Percentiles rank a stretch among this genome's conserved stretches.
Conservation (phyloP, 768 basidiomycete genomes). For the Termitomyces sp. region DNA sequence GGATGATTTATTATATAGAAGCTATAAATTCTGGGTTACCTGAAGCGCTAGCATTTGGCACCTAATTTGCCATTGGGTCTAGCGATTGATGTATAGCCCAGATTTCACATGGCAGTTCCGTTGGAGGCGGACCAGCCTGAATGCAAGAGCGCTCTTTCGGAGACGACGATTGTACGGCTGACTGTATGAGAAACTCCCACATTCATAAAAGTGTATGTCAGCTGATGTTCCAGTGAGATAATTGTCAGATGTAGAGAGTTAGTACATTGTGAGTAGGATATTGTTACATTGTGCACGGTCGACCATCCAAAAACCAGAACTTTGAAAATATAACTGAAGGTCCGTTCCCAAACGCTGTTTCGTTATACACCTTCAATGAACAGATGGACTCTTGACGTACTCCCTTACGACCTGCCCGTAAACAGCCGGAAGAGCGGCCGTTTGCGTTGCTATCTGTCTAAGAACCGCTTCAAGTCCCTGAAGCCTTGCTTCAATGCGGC, state of each 20-base stretch:
- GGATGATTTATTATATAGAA: not conserved
- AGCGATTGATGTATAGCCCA: no score
- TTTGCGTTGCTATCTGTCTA: constrained; percentile 19
- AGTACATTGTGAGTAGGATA: not conserved
- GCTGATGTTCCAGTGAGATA: not conserved
- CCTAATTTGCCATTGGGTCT: no score
- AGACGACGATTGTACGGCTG: not conserved
- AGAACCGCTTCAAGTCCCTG: constrained; percentile 18
- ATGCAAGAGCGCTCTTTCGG: not conserved
- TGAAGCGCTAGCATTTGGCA: no score
- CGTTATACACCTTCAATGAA: not conserved
- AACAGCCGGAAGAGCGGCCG: constrained; percentile 20
- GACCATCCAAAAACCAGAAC: not conserved
- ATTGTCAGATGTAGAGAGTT: not conserved
- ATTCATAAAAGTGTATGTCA: no score
- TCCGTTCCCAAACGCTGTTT: no score
- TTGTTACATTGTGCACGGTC: not conserved
- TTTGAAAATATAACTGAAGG: not conserved
- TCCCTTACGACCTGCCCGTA: constrained; percentile 21
- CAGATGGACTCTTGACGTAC: constrained; percentile 7
- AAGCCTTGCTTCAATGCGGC: constrained; percentile 9
- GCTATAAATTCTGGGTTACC: not conserved
- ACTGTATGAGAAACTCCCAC: not conserved
- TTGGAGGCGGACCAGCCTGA: no score
- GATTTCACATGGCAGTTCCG: not conserved